phyloP scores from a whole-genome alignment of 257 asterid species.

The Oldenlandia corymbosa region DNA sequence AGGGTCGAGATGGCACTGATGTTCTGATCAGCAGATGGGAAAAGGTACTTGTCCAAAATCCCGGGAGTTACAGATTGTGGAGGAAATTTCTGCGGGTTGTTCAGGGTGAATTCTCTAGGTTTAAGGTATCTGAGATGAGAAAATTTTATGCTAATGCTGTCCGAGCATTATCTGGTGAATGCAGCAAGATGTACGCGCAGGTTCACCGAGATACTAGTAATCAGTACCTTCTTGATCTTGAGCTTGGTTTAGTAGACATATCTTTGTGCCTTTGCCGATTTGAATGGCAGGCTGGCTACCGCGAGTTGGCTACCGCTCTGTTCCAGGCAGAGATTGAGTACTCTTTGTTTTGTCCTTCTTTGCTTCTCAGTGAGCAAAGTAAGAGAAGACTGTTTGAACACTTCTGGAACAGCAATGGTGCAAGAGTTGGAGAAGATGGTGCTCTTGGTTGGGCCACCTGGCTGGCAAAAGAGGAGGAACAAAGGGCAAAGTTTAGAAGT shows the following conservation, averaged over 20 bases:
- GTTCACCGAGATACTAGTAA: slow-evolving; percentile 45
- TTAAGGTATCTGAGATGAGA: slow-evolving; percentile 91
- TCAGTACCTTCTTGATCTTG: slow-evolving; percentile 47
- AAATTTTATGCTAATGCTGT: slow-evolving; percentile 83
- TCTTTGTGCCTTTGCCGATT: slow-evolving; percentile 80
- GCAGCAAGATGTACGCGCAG: slow-evolving; percentile 94
- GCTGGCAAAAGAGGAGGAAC: slow-evolving; percentile 93
- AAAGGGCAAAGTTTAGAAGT: slow-evolving; percentile 55
- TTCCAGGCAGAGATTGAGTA: slow-evolving; percentile 91
- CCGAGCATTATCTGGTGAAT: slow-evolving; percentile 85
- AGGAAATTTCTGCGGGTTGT: slow-evolving; percentile 72
- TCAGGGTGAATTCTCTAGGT: slow-evolving; percentile 89
- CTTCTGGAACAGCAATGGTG: slow-evolving; percentile 88
- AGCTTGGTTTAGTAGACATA: slow-evolving; percentile 75
- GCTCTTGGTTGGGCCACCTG: slow-evolving; percentile 94
- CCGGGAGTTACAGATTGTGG: slow-evolving; percentile 88
- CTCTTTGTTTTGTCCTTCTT: slow-evolving; percentile 70
- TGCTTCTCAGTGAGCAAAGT: slow-evolving; percentile 80
- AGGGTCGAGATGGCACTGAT: slow-evolving; percentile 67
- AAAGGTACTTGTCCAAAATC: slow-evolving; percentile 57
- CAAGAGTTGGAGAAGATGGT: slow-evolving; percentile 94
- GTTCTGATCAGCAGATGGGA: slow-evolving; percentile 82
- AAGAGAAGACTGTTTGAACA: slow-evolving; percentile 82
- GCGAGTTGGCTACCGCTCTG: slow-evolving; percentile 91
- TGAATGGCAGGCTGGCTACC: slow-evolving; percentile 96